These are phyloP conservation scores for Leccinum uliginosum DNA, from an alignment of 768 basidiomycete species.

Conservation along the genomic window DNA sequence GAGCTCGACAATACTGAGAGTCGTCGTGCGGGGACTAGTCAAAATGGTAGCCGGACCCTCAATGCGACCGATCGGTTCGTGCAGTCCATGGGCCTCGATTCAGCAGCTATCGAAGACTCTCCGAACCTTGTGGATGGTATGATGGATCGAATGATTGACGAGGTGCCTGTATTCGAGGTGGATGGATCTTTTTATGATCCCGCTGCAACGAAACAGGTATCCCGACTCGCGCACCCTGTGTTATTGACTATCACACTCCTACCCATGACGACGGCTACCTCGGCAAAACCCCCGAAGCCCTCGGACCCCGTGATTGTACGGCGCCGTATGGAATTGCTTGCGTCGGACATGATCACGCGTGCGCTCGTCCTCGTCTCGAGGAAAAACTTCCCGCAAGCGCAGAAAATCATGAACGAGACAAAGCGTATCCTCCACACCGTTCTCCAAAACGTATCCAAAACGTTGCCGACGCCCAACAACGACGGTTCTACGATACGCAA, in stretches of 20 bases:
- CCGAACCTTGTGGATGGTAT: constrained; percentile 80
- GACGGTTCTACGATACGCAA: constrained; percentile 54
- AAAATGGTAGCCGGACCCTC: constrained; percentile 32
- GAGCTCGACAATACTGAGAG: constrained; percentile 80
- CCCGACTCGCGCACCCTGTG: constrained; percentile 87
- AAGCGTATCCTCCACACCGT: constrained; percentile 91
- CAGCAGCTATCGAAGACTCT: constrained; percentile 63
- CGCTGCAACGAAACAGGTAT: constrained; percentile 73
- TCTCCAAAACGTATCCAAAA: constrained; percentile 75
- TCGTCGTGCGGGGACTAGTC: constrained; percentile 13
- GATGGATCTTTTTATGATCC: constrained; percentile 96
- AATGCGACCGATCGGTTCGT: constrained; percentile 91
- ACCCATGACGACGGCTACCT: constrained; percentile 40
- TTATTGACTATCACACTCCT: constrained; percentile 91
- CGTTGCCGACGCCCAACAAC: constrained; percentile 54
- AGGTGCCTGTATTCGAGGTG: constrained; percentile 93
- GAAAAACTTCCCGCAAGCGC: constrained; percentile 86
- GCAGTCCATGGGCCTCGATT: constrained; percentile 77
- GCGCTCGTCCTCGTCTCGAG: constrained; percentile 88
- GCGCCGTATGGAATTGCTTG: constrained; percentile 92
- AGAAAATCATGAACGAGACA: constrained; percentile 86
- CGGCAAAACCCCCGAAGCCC: constrained; percentile 36
- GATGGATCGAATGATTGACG: constrained; percentile 97
- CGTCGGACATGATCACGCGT: constrained; percentile 96
- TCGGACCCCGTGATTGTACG: constrained; percentile 90